A percentile compares a stretch with the other conserved stretches of the same genome.
These are phyloP conservation scores for Zoysia japonica DNA, from an alignment of 176 grass and related monocot species.

Conservation along the genomic window DNA sequence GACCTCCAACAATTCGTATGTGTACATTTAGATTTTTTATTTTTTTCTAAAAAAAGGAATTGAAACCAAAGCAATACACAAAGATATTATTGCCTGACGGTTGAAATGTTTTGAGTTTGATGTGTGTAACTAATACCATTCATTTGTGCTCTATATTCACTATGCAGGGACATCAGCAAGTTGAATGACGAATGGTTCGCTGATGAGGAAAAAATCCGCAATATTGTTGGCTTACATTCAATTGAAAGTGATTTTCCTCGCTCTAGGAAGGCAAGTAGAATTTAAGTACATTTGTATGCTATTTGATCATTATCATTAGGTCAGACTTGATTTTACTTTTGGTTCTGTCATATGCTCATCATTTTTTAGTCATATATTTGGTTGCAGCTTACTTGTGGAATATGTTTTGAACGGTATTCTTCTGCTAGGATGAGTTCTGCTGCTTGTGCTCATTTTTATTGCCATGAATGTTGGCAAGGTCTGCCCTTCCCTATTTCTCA, in stretches of 20 bases:
- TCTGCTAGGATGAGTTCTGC: constrained; percentile 54
- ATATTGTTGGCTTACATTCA: constrained; percentile 65
- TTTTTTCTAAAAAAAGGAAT: too few species aligned
- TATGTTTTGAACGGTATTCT: constrained; percentile 84
- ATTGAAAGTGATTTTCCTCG: constrained; percentile 37
- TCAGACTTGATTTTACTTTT: constrained; percentile 15
- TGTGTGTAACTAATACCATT: constrained; percentile 4
- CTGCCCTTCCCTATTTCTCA: constrained; percentile 4
- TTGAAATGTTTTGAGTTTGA: constrained; percentile 15
- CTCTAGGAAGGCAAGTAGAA: constrained; percentile 45
- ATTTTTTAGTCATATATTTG: constrained; percentile 44
- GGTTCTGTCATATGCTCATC: neutral
- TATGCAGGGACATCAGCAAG: constrained; percentile 67
- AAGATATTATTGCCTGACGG: neutral
- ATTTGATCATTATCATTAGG: constrained; percentile 22
- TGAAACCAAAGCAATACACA: neutral
- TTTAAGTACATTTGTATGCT: constrained; percentile 18
- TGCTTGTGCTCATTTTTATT: constrained; percentile 82
- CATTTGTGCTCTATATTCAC: constrained; percentile 14
- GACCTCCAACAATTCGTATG: constrained; percentile 6
- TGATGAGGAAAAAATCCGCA: constrained; percentile 72
- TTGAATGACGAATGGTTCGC: constrained; percentile 85
- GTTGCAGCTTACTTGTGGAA: constrained; percentile 86
- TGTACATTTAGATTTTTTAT: neutral
- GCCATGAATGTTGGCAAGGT: constrained; percentile 88